Evolutionary conservation across 2,329 filamentous ascomycete genomes (phyloP).

Genomic region (Xylariaceae sp.): DNA sequence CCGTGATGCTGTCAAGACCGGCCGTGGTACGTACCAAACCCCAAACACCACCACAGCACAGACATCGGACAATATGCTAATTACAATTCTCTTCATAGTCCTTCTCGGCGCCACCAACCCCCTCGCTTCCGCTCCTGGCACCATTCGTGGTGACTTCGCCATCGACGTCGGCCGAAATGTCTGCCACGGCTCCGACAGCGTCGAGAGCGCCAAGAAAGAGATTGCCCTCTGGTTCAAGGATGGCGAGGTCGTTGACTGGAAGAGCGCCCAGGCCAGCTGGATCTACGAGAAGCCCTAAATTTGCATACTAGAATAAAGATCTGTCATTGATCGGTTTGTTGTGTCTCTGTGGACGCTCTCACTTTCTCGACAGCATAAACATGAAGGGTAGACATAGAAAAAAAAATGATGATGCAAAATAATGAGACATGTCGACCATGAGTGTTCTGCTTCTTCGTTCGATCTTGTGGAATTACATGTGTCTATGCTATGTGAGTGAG

Average conservation of each 20-base stretch:
- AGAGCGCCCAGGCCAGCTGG: conserved; percentile 83
- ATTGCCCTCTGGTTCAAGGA: conserved; percentile 97
- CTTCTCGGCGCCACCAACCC: conserved; percentile 99
- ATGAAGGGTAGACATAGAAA: too few species aligned
- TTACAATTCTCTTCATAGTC: too few species aligned
- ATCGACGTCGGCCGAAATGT: conserved; percentile 95
- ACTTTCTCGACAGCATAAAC: too few species aligned
- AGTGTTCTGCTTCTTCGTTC: too few species aligned
- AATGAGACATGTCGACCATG: too few species aligned
- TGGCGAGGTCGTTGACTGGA: conserved; percentile 80
- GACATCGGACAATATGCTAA: too few species aligned
- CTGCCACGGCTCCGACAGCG: conserved; percentile 98
- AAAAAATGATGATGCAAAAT: too few species aligned
- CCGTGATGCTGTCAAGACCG: conserved; percentile 97
- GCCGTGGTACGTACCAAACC: conserved; percentile 62
- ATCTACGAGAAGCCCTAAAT: conserved; percentile 84
- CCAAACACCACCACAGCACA: conserved; percentile 2
- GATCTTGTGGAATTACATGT: too few species aligned
- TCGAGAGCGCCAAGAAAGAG: conserved; percentile 99
- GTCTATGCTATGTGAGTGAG: too few species aligned
- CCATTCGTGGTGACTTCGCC: conserved; percentile 90
- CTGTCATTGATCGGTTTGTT: too few species aligned
- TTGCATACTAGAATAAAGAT: too few species aligned
- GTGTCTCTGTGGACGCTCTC: too few species aligned
- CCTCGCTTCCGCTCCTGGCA: conserved; percentile 86